Conservation (phyloP, 306 rosid species). For the Cajanus cajan region DNA sequence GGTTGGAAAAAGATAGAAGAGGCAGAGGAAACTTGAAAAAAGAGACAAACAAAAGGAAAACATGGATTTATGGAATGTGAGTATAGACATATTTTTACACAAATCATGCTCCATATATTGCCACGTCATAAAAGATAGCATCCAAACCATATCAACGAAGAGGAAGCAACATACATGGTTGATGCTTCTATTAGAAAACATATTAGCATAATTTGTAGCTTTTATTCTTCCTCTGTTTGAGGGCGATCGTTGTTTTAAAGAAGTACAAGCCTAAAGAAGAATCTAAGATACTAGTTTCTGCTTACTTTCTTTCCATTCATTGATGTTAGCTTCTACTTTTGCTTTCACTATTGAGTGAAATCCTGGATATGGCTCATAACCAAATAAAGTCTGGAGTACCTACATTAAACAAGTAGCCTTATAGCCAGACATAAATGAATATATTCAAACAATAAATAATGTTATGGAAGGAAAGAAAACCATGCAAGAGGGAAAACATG, state of each 20-base stretch:
- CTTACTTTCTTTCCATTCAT: slow-evolving; percentile 63
- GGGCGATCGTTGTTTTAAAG: neutral
- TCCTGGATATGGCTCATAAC: slow-evolving; percentile 74
- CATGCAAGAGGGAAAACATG: neutral
- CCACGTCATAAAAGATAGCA: neutral
- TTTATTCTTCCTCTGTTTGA: neutral
- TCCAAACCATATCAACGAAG: neutral
- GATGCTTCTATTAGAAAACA: neutral
- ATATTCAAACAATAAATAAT: slow-evolving; percentile 1
- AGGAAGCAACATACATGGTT: neutral
- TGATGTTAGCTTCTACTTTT: slow-evolving; percentile 49
- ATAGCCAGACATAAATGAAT: neutral
- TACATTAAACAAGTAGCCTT: slow-evolving; percentile 25
- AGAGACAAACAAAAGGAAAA: too few species aligned
- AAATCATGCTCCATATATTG: neutral
- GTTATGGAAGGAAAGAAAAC: neutral
- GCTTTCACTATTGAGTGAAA: slow-evolving; percentile 61
- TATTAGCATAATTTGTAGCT: neutral
- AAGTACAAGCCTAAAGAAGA: slow-evolving; percentile 15
- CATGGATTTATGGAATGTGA: neutral
- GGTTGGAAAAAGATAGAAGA: too few species aligned
- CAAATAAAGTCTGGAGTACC: slow-evolving; percentile 59
- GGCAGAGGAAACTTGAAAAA: too few species aligned
- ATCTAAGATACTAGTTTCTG: slow-evolving; percentile 52
- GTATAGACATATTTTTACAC: neutral